Evolutionary conservation across 345 rosid species (phyloP), one percentile per base, ranked within the genome.

Genomic region (Pugionium dolabratum): DNA sequence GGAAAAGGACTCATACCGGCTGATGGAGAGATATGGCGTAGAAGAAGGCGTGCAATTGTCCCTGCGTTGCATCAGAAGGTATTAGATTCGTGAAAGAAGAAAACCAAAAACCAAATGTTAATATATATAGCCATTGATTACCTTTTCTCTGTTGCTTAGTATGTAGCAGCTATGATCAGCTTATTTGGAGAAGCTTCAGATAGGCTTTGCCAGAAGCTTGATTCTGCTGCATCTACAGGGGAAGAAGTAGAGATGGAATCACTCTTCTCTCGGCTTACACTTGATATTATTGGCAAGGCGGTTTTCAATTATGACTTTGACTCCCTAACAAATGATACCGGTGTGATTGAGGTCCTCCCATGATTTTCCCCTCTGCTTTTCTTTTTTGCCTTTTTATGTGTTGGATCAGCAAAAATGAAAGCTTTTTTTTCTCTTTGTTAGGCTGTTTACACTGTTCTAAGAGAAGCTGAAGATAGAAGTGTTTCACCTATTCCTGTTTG

Each of bases 381-480:
- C 27, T 39, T 29, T 29, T 39, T 42, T 43, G 36, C 45, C 7
- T 7, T 55, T 18, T 36, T 37, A 25, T 61, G 50, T 36, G 43
- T 64, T 52, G 48, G 44, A 49, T 64, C 11, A 62, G 11, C 32
- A 0, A 53, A 27, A 11, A 33, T 41, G 36, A 66, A 57, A 30
- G 54, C 43, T 39, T 42, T 48, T 27, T 63, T 30, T 58, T 66
- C 43, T 67, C 29, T 31, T 47, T 78, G 50, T 55, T 75, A 93
- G 98, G 98, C 98, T 66, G 96, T 93, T 44, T 93, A 93, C 74
- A 85, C 91, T 10, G 90, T 90, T 68, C 58, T 93, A 66, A 80
- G 96, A 68, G 98, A 93, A 77, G 98, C 98, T 58, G 98, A 93
- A 75, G 97, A 93, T 56, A 80, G 98, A 66, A 93, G 98, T 75